phyloP scores from a whole-genome alignment of 768 basidiomycete genomes.

The Lactifluus hygrophoroides region DNA sequence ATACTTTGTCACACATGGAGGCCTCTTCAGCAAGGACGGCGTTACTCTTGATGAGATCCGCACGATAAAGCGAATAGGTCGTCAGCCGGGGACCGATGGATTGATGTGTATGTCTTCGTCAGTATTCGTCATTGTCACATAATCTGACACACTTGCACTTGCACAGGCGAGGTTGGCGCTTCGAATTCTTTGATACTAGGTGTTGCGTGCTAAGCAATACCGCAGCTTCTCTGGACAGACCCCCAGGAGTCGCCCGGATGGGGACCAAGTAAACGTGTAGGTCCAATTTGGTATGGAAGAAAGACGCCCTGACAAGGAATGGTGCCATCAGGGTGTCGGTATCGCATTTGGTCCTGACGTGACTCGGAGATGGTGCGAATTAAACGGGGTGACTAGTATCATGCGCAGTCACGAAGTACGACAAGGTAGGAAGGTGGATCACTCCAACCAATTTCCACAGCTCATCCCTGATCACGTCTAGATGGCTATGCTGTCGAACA shows the following conservation, averaged over 20 bases:
- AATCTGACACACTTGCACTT: conserved; percentile 13
- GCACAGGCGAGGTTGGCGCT: conserved; percentile 49
- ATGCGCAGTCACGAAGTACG: conserved; percentile 97
- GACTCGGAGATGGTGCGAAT: conserved; percentile 78
- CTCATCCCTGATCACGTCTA: conserved; percentile 23
- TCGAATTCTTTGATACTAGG: neutral
- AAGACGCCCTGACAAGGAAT: conserved; percentile 17
- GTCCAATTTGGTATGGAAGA: conserved; percentile 24
- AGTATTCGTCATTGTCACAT: neutral
- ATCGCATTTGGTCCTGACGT: conserved; percentile 95
- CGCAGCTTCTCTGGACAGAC: conserved; percentile 89
- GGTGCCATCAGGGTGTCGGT: conserved; percentile 68
- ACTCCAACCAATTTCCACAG: neutral
- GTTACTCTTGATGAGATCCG: conserved; percentile 92
- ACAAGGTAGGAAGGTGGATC: conserved; percentile 46
- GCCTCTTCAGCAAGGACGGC: conserved; percentile 89
- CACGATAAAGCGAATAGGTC: conserved; percentile 77
- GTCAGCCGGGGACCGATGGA: conserved; percentile 90
- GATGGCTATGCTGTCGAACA: conserved; percentile 96
- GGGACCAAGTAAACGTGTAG: conserved; percentile 90
- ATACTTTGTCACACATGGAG: conserved; percentile 94
- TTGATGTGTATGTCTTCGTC: conserved; percentile 78
- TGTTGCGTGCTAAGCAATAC: conserved; percentile 11
- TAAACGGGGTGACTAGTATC: conserved; percentile 80
- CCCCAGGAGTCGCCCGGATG: conserved; percentile 84